Evolutionary conservation across 768 basidiomycete species (phyloP).

Genomic region (Sutorius australiensis): DNA sequence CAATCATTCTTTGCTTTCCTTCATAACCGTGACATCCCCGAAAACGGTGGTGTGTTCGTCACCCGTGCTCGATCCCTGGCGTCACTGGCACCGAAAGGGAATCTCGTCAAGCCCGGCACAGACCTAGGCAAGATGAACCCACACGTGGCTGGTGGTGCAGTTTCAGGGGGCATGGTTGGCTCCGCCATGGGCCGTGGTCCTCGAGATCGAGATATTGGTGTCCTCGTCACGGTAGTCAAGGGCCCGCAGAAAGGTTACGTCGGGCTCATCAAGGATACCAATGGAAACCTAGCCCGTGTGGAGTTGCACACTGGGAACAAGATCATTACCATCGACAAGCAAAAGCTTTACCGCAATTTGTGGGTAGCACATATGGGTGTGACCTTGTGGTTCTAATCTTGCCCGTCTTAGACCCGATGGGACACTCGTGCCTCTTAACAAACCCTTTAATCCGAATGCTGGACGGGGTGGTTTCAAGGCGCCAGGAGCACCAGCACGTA

Average conservation of each 20-base stretch:
- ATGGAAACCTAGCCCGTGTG: slow-evolving; percentile 80
- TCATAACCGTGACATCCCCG: slow-evolving; percentile 83
- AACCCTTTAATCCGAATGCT: slow-evolving; percentile 22
- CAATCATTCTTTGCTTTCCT: slow-evolving; percentile 93
- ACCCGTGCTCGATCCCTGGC: slow-evolving; percentile 78
- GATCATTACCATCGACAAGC: slow-evolving; percentile 81
- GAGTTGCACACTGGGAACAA: slow-evolving; percentile 90
- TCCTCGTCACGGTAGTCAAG: slow-evolving; percentile 73
- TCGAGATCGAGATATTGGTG: slow-evolving; percentile 78
- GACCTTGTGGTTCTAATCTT: slow-evolving; percentile 6
- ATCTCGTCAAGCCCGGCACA: slow-evolving; percentile 55
- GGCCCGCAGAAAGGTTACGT: slow-evolving; percentile 89
- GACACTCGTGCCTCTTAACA: slow-evolving; percentile 48
- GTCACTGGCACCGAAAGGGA: slow-evolving; percentile 85
- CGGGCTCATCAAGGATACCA: slow-evolving; percentile 93
- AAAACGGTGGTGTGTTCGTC: slow-evolving; percentile 95
- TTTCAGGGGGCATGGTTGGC: slow-evolving; percentile 73
- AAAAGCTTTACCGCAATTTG: slow-evolving; percentile 69
- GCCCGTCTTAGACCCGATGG: slow-evolving; percentile 49
- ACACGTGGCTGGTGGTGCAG: slow-evolving; percentile 50
- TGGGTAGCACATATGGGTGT: slow-evolving; percentile 37
- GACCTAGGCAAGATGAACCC: slow-evolving; percentile 95
- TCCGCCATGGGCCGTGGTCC: slow-evolving; percentile 81
- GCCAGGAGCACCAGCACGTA: slow-evolving; percentile 41
- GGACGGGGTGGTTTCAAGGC: slow-evolving; percentile 26